Percentiles rank a stretch among this genome's conserved stretches.
Evolutionary conservation across 2,329 filamentous ascomycete species (phyloP).

Genomic region (Nothophoma quercina): DNA sequence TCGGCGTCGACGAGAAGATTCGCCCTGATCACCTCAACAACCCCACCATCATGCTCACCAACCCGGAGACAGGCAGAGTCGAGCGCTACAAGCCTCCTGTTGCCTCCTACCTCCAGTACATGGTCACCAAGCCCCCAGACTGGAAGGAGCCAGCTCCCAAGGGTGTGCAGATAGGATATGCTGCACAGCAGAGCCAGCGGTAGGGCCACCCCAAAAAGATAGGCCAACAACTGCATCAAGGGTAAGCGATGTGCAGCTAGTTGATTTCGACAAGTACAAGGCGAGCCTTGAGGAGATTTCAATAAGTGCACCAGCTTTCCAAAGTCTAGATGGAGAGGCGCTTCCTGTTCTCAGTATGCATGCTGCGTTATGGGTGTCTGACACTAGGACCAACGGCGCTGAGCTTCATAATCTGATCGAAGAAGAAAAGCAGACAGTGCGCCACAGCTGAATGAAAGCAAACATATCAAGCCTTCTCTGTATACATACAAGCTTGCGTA

Average conservation of each 20-base stretch:
- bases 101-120: slow-evolving; percentile 43
- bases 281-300: too few relatives aligned
- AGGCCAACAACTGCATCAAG: too few relatives aligned
- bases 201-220: background rate
- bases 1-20: slow-evolving; percentile 39
- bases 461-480: background rate
- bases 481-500: background rate
- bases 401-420: too few relatives aligned
- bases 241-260: too few relatives aligned
- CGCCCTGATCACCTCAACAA: slow-evolving; percentile 44
- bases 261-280: too few relatives aligned
- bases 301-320: too few relatives aligned
- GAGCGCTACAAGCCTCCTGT: slow-evolving; percentile 36
- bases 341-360: too few relatives aligned
- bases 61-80: slow-evolving; percentile 30
- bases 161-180: slow-evolving; percentile 3
- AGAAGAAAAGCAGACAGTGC: too few relatives aligned
- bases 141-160: slow-evolving; percentile 38
- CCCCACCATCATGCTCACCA: slow-evolving; percentile 23
- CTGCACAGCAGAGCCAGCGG: background rate
- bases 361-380: too few relatives aligned
- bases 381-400: too few relatives aligned
- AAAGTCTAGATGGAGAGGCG: too few relatives aligned
- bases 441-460: background rate
- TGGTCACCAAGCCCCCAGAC: slow-evolving; percentile 39